Base-by-base conservation (phyloP, 352 stramenopile species). In the Globisporangium cederbergense region DNA sequence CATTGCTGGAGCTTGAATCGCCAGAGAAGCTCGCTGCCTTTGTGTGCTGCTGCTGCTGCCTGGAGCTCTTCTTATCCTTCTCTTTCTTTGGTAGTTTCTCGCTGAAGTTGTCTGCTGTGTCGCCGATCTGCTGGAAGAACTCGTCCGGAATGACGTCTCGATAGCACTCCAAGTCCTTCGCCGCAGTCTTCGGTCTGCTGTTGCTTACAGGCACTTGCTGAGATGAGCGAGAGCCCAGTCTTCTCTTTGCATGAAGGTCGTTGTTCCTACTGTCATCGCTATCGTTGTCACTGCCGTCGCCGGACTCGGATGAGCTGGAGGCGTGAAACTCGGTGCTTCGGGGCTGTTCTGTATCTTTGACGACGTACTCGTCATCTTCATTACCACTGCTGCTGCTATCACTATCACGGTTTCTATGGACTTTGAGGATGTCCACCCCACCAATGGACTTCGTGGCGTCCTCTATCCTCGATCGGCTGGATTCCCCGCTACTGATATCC, bases 281-380 rank as follows among this genome's bases (percentile, higher is more conserved):
- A 0, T 43, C 57, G 10, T 66, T 46, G 16, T 75, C 66, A 0
- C 42, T 34, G 14, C 13, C n/a, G 16, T 77, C 69, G 0, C 79
- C 76, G 0, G 72, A 74, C n/a, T 83, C 76, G 0, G 79, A 86
- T 0, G 81, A 88, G 58, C 79, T 88, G 1, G 78, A 89, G 0
- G 69, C 63, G 45, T 87, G 65, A 49, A 89, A 86, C 64, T 91
- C 78, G 38, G 77, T 72, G 18, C 75, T 73, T 43, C 78, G 76
- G 25, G 83, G 70, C 40, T 80, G 71, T 46, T 93, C 77, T 8
- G 66, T 32, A 54, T 91, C 78, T 62, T 76, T 77, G 0, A 67
- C 68, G 64, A 87, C 77, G 54, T 93, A 93, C 28, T 93, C 81
- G 3, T 78, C 79, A 25, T 78, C 68, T 30, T 58, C 59, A 25